Percentiles rank a stretch among this genome's conserved stretches.
Evolutionary conservation across 345 rosid genomes (phyloP).

Genomic region (Firmiana major): DNA sequence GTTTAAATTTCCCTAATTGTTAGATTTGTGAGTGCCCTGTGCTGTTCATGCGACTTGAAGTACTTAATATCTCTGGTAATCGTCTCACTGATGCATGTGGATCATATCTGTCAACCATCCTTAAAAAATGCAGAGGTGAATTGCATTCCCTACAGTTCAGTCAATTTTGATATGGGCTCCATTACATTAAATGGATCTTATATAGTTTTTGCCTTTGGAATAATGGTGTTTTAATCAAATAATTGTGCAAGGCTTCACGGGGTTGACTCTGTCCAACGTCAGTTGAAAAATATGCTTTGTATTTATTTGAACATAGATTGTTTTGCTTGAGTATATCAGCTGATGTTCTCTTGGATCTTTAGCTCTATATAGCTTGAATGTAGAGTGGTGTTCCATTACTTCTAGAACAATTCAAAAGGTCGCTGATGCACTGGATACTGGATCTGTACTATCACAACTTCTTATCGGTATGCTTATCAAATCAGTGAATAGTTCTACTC

Average conservation of each 20-base stretch:
- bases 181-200: neutral
- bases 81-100: conserved; percentile 98
- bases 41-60: conserved; percentile 75
- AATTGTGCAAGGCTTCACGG: neutral
- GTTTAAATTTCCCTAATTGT: conserved; percentile 10
- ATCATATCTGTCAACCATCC: conserved; percentile 81
- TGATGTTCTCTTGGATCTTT: conserved; percentile 22
- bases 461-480: conserved; percentile 50
- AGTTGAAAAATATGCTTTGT: neutral
- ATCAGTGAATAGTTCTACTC: conserved; percentile 1
- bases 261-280: neutral
- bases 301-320: neutral
- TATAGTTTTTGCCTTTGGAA: conserved; percentile 10
- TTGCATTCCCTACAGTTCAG: conserved; percentile 7
- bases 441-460: conserved; percentile 67
- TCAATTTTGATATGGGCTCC: neutral
- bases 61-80: conserved; percentile 87
- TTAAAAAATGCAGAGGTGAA: conserved; percentile 76
- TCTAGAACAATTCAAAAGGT: conserved; percentile 80
- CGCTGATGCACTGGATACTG: conserved; percentile 55
- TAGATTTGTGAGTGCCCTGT: conserved; percentile 96
- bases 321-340: conserved; percentile 1
- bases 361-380: conserved; percentile 82
- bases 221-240: conserved; percentile 1
- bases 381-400: conserved; percentile 76